Evolutionary conservation across 345 rosid genomes (phyloP), one percentile per base, ranked within the genome.

Genomic region (Dipteronia sinensis): DNA sequence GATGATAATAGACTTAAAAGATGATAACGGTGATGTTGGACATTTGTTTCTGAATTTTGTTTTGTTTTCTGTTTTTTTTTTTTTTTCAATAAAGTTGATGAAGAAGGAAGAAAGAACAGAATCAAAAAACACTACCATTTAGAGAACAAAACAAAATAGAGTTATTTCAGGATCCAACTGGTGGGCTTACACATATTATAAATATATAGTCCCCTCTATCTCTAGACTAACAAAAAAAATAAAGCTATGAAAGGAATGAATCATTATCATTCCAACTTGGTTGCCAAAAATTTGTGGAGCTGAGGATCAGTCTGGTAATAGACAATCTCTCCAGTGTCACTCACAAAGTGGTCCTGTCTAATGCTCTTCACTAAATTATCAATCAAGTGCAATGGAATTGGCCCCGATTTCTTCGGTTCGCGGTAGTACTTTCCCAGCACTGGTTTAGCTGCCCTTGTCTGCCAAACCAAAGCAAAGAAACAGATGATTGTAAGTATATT

Each of bases 381-480:
- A 53, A 92, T 69, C 73, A 94, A 81, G 77, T 92, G 93, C n/a
- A 82, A 70, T 10, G 98, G 98, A 77, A 94, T 67, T 23, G 85
- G 86, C 62, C 93, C 94, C 2, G 95, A 92, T 78, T 81, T 91
- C 75, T 83, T 74, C 3, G 98, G 98, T 76, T 92, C 93, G 10
- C 97, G 84, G 72, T 94, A 94, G 81, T 94, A 94, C 74, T 89
- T 90, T 51, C 95, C 98, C 16, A 94, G 78, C 82, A 94, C 94
- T 6, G 86, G 85, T 76, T 90, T 94, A 0, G 97, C 93, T 53
- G 92, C 90, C 77, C 86, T 84, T 2, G 97, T 94, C 97, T 92
- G 86, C 38, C 6, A 34, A 34, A 34, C 38, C 74, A 76, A 40
- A 4, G 25, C 42, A 55, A 73, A 34, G 2, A 11, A 9, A 23